Evolutionary conservation across 2,329 filamentous ascomycete genomes (phyloP).

Genomic region (Monosporascus cannonballus): DNA sequence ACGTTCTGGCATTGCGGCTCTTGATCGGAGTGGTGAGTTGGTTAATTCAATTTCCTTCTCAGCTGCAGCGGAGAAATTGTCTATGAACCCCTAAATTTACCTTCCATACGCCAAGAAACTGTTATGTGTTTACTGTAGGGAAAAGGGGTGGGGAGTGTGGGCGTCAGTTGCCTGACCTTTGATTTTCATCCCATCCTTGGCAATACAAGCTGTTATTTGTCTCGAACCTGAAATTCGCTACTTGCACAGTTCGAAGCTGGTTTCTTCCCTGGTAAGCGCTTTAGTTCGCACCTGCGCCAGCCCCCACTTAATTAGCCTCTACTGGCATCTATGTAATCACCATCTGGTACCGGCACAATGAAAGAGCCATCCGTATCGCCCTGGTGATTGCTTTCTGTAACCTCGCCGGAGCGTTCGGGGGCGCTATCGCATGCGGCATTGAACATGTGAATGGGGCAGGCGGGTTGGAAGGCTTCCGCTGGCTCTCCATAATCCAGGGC

Average conservation of each 20-base stretch:
- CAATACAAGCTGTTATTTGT: too few species aligned
- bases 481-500: slow-evolving; percentile 49
- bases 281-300: background rate
- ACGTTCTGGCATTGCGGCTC: slow-evolving; percentile 29
- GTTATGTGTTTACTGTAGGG: too few species aligned
- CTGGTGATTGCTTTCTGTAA: slow-evolving; percentile 66
- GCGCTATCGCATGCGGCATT: slow-evolving; percentile 53
- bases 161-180: too few species aligned
- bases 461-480: slow-evolving; percentile 37
- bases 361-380: slow-evolving; percentile 30
- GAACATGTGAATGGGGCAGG: slow-evolving; percentile 48
- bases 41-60: too few species aligned
- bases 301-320: slow-evolving; percentile 35
- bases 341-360: slow-evolving; percentile 19
- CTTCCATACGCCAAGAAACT: too few species aligned
- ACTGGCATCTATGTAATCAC: slow-evolving; percentile 19
- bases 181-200: too few species aligned
- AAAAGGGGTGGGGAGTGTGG: too few species aligned
- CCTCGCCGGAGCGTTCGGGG: slow-evolving; percentile 59
- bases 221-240: background rate
- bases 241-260: slow-evolving; percentile 40
- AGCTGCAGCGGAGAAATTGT: too few species aligned
- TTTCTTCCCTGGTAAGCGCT: slow-evolving; percentile 42
- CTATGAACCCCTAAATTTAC: too few species aligned
- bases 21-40: slow-evolving; percentile 39